Conservation (phyloP, 768 basidiomycete genomes). For the Hygrocybe coccinea region DNA sequence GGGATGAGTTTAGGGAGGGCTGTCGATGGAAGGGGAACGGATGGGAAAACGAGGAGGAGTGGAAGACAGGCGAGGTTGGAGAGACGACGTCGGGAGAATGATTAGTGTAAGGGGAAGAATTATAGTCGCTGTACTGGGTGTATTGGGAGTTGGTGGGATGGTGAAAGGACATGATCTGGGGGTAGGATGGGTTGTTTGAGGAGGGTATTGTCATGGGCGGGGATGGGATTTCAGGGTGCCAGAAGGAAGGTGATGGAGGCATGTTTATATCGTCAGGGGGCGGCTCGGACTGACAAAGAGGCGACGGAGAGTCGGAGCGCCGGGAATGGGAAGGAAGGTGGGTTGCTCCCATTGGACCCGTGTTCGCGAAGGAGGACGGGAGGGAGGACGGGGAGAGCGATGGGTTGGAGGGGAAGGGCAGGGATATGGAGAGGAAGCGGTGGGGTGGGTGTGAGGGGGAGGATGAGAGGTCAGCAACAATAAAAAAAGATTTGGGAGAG, state of each 20-base stretch:
- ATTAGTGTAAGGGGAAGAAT: conserved; percentile 27
- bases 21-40: conserved; percentile 4
- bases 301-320: conserved; percentile 22
- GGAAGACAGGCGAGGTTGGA: conserved; percentile 30
- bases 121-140: conserved; percentile 22
- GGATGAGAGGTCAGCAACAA: not conserved
- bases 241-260: conserved; percentile 2
- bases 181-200: conserved; percentile 10
- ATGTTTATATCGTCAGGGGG: conserved; percentile 14
- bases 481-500: not conserved
- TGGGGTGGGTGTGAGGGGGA: not conserved
- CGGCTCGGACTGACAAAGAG: conserved; percentile 10
- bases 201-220: conserved; percentile 7
- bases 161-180: conserved; percentile 2
- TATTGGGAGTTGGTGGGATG: not conserved
- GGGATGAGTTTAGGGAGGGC: not conserved
- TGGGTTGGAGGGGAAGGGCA: too few species aligned
- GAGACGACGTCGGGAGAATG: conserved; percentile 40
- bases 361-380: conserved; percentile 40
- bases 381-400: too few species aligned
- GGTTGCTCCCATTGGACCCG: conserved; percentile 59
- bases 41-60: conserved; percentile 23
- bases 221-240: not conserved
- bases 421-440: not conserved
- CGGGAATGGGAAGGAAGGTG: conserved; percentile 27